Percentiles rank a stretch among this genome's conserved stretches.
Conservation (phyloP, 805 yeast genomes). For the Blastobotrys parvus region DNA sequence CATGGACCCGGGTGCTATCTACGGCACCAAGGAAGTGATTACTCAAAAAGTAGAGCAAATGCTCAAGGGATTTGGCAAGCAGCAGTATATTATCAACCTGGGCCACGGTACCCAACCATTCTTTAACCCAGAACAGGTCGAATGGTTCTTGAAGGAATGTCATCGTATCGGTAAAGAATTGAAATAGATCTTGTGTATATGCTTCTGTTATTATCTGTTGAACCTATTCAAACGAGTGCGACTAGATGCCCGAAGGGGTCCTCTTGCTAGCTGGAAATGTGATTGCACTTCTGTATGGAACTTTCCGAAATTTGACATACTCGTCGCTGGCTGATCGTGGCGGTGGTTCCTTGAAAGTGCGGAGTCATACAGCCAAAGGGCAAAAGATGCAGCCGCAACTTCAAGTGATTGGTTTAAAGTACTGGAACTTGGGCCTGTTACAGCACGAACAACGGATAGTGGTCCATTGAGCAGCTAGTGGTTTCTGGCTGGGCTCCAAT, state of each 20-base stretch:
- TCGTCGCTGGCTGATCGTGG: too few species aligned
- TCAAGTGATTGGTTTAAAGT: too few species aligned
- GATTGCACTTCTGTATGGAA: too few species aligned
- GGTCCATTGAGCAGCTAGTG: too few species aligned
- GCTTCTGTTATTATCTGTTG: neutral
- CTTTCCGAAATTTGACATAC: too few species aligned
- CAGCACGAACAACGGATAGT: too few species aligned
- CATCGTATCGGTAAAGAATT: slow-evolving; percentile 55
- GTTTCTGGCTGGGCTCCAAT: too few species aligned
- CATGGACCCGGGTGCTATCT: slow-evolving; percentile 89
- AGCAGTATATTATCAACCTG: slow-evolving; percentile 84
- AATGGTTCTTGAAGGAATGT: slow-evolving; percentile 78
- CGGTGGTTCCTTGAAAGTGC: too few species aligned
- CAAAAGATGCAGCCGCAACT: too few species aligned
- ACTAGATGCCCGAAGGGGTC: too few species aligned
- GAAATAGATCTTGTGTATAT: neutral
- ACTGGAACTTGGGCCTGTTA: too few species aligned
- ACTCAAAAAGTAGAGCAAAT: slow-evolving; percentile 73
- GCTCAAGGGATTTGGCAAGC: slow-evolving; percentile 87
- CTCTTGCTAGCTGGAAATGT: neutral
- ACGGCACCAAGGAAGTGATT: slow-evolving; percentile 79
- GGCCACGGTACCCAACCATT: slow-evolving; percentile 99
- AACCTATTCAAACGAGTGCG: neutral
- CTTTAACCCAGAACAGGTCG: slow-evolving; percentile 87
- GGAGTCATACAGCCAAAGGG: too few species aligned